A percentile compares a stretch with the other conserved stretches of the same genome.
These are phyloP conservation scores for Dentipellis fragilis DNA, from an alignment of 768 basidiomycete species.

Conservation along the genomic window DNA sequence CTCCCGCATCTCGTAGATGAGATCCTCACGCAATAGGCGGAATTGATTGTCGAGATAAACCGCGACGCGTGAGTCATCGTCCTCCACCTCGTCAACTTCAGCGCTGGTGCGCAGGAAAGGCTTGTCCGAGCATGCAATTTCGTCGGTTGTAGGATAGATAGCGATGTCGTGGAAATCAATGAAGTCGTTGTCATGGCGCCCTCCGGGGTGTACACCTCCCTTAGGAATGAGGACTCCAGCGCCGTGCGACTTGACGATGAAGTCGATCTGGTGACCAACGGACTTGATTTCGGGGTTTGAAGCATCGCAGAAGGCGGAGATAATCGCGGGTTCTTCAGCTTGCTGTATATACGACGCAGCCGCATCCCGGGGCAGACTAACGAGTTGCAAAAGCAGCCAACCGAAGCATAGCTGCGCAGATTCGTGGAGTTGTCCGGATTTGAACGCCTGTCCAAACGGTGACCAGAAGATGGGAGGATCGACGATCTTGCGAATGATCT, in stretches of 20 bases:
- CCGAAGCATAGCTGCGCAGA: background rate
- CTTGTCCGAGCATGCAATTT: constrained; percentile 32
- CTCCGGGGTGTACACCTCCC: constrained; percentile 33
- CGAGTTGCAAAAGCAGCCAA: background rate
- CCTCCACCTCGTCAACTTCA: constrained; percentile 30
- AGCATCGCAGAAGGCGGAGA: background rate
- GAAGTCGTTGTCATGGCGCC: constrained; percentile 64
- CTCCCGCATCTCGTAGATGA: constrained; percentile 47
- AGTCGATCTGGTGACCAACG: background rate
- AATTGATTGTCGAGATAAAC: constrained; percentile 59
- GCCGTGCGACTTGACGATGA: background rate
- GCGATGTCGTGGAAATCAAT: constrained; percentile 47
- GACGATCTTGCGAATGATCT: background rate
- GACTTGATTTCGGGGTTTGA: background rate
- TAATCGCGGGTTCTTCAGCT: background rate
- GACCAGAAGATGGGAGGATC: background rate
- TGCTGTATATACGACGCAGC: background rate
- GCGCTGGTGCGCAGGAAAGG: constrained; percentile 37
- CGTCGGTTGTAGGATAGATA: constrained; percentile 56
- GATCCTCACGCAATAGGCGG: constrained; percentile 53
- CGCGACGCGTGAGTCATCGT: constrained; percentile 27
- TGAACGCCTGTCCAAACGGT: background rate
- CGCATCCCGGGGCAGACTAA: background rate
- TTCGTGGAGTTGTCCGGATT: background rate
- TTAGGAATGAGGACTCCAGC: background rate